Percentiles rank a stretch among this genome's conserved stretches.
phyloP scores from a whole-genome alignment of 164 flowering plant species.

The Hamamelis virginiana region DNA sequence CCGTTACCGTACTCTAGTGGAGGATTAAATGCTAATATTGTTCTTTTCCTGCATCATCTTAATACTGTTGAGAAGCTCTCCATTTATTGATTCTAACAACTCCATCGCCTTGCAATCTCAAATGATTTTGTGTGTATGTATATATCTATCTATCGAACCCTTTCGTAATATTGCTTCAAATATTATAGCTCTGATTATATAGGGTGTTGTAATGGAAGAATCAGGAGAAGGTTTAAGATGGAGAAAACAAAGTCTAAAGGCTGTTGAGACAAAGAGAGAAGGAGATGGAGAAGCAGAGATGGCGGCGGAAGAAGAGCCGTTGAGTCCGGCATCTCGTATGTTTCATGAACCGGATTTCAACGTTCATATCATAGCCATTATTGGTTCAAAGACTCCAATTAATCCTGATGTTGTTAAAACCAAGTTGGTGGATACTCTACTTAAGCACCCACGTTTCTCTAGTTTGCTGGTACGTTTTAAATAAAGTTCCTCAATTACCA shows the following conservation, averaged over 20 bases:
- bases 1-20: too few relatives aligned
- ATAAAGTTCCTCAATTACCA: too few relatives aligned
- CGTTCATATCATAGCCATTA: constrained; percentile 36
- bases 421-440: constrained; percentile 27
- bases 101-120: too few relatives aligned
- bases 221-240: constrained; percentile 1
- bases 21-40: too few relatives aligned
- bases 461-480: constrained; percentile 54
- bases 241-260: constrained; percentile 10
- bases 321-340: constrained; percentile 48
- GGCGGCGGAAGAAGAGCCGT: constrained; percentile 29
- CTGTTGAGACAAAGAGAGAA: constrained; percentile 16
- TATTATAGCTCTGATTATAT: too few relatives aligned
- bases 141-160: too few relatives aligned
- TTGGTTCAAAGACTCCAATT: constrained; percentile 41
- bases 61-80: too few relatives aligned
- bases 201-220: too few relatives aligned
- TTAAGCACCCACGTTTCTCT: constrained; percentile 50
- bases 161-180: too few relatives aligned
- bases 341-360: constrained; percentile 45
- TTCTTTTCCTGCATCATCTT: too few relatives aligned
- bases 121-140: too few relatives aligned
- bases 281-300: background rate
- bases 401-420: constrained; percentile 23
- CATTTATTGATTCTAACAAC: too few relatives aligned